A percentile compares a stretch with the other conserved stretches of the same genome.
Evolutionary conservation across 192 early-diverging fungal genomes (phyloP).

Genomic region (Cetraspora pellucida): DNA sequence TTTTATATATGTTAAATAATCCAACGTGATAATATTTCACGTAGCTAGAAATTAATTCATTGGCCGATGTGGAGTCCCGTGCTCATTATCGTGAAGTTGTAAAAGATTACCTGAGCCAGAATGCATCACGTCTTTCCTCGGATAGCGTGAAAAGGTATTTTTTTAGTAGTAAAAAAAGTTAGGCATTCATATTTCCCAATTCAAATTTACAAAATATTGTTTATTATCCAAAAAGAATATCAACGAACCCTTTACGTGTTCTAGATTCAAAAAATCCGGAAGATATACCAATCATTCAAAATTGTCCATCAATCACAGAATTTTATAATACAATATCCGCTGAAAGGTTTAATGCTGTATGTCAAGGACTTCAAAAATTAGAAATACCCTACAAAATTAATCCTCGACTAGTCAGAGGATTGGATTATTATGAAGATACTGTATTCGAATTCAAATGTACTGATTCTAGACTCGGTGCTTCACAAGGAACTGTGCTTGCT

Average conservation of each 20-base stretch:
- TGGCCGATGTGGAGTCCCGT: constrained; percentile 47
- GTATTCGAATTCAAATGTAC: constrained; percentile 63
- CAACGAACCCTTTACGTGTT: constrained; percentile 63
- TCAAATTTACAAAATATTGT: neutral
- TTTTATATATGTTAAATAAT: neutral
- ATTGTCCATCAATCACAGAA: constrained; percentile 48
- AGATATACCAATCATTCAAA: constrained; percentile 46
- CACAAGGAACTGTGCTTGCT: constrained; percentile 68
- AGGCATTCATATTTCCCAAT: neutral
- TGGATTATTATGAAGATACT: constrained; percentile 74
- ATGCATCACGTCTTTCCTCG: constrained; percentile 45
- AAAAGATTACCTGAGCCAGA: constrained; percentile 47
- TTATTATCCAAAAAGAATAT: constrained; percentile 39
- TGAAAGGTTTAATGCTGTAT: constrained; percentile 53
- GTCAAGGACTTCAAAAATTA: constrained; percentile 43
- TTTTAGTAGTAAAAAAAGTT: no score
- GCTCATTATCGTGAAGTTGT: constrained; percentile 48
- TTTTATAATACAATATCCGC: constrained; percentile 45
- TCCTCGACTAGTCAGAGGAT: constrained; percentile 59
- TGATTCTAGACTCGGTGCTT: constrained; percentile 43
- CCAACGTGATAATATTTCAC: neutral
- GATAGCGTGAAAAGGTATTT: constrained; percentile 53
- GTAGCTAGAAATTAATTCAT: constrained; percentile 50
- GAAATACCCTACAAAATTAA: constrained; percentile 57
- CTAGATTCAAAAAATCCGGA: constrained; percentile 63